Base-by-base conservation (phyloP, 2,329 filamentous ascomycete genomes). In the Podosphaera leucotricha region DNA sequence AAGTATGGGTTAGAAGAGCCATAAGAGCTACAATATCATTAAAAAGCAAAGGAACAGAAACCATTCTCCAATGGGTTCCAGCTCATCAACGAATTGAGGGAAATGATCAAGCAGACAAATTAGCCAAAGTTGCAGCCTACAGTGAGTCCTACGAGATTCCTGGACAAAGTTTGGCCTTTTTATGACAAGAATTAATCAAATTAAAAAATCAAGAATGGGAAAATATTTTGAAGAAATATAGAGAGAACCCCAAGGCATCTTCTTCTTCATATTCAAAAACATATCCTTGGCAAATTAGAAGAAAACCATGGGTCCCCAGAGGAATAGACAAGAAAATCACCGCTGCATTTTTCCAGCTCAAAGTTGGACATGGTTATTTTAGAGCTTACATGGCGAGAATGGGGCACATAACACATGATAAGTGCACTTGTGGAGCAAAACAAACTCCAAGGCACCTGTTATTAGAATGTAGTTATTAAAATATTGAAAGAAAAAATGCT, bases 191-290 rank as follows among this genome's bases (percentile, higher is more conserved):
- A 38, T 10, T 15, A 38, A 38, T 19, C 15, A 38, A 38, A 19
- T 19, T 19, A 1, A 21, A 38, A 38, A 20, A 22, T 15, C 7
- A 7, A 10, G 37, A 38, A 16, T 38, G 37, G 37, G 18, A 38
- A 20, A 19, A 22, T 15, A n/a, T n/a, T 15, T 16, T n/a, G 35
- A 37, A 37, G n/a, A 37, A 19, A 24, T 24, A 24, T 24, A 24
- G 4, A 24, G 4, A 24, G 8, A 8, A 24, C 8, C 22, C 22
- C 8, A 11, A 6, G 11, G 13, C 10, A 13, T 33, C 28, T 7
- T 22, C 37, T 19, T 19, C 62, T 74, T 1, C 67, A 71, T 46
- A 56, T 71, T 48, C 65, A 74, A 52, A 70, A 72, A 53, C 66
- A 62, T 47, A 73, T 75, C 33, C 71, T 71, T 0, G 70, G 69